phyloP scores from a whole-genome alignment of 2,329 filamentous ascomycete species.

The Teratosphaeria pseudoeucalypti region DNA sequence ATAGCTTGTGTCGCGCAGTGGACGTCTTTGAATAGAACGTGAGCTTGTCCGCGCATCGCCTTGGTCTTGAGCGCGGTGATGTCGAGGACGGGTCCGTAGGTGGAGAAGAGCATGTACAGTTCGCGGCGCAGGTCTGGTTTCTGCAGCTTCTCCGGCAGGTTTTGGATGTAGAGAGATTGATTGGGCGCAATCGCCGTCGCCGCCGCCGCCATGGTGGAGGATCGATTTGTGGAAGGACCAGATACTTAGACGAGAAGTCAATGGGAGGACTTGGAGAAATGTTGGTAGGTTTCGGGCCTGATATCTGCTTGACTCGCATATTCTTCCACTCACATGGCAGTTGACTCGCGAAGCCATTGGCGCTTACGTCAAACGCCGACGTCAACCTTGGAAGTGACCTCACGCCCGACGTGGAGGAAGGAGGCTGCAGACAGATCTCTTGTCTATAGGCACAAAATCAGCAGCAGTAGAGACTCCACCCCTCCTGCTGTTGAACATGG shows the following conservation, averaged over 20 bases:
- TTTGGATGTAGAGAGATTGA: conserved; percentile 72
- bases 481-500: conserved; percentile 72
- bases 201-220: not conserved
- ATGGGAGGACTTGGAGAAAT: not conserved
- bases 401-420: not conserved
- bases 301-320: not conserved
- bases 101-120: conserved; percentile 88
- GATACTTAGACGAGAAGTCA: not conserved
- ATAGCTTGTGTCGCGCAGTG: conserved; percentile 91
- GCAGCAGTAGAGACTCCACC: conserved; percentile 82
- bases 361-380: conserved; percentile 2
- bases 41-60: conserved; percentile 93
- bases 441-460: not conserved
- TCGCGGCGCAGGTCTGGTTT: conserved; percentile 79
- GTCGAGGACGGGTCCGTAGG: conserved; percentile 85
- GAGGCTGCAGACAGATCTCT: not conserved
- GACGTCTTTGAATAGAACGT: conserved; percentile 80
- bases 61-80: conserved; percentile 78
- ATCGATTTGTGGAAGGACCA: not conserved
- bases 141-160: conserved; percentile 80
- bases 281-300: not conserved
- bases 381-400: not conserved
- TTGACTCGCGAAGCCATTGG: not conserved
- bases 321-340: not conserved
- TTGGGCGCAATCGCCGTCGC: conserved; percentile 4